These are phyloP conservation scores for Solanum habrochaites DNA, from an alignment of 257 asterid genomes.

Conservation along the genomic window DNA sequence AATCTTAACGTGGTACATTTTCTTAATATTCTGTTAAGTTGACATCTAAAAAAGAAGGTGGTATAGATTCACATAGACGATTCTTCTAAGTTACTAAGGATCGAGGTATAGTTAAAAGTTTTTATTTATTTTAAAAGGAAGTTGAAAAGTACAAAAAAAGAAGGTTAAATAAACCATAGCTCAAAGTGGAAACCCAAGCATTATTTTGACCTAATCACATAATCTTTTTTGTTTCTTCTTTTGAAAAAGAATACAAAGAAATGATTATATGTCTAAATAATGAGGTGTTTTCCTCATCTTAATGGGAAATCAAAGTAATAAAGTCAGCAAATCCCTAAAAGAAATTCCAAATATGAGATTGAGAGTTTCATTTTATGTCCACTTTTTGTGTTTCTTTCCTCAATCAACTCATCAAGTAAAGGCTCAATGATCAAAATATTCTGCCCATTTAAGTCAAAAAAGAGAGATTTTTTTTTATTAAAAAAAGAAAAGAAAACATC, in stretches of 20 bases:
- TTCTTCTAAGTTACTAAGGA: background rate
- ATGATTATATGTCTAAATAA: background rate
- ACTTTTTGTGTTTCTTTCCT: background rate
- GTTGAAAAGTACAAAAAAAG: background rate
- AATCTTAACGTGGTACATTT: background rate
- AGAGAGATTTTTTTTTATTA: background rate
- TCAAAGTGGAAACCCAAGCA: background rate
- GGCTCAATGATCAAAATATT: slow-evolving; percentile 23
- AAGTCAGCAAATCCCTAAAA: background rate
- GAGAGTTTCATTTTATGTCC: background rate
- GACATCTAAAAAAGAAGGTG: background rate
- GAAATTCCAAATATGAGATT: background rate
- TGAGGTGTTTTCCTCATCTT: background rate
- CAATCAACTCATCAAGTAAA: slow-evolving; percentile 7
- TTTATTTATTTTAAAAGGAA: background rate
- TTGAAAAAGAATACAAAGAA: background rate
- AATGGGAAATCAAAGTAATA: background rate
- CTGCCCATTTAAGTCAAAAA: slow-evolving; percentile 35
- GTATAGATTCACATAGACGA: background rate
- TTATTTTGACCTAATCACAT: background rate
- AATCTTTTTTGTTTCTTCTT: background rate
- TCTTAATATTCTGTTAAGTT: background rate
- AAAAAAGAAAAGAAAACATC: slow-evolving; percentile 20
- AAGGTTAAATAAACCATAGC: background rate
- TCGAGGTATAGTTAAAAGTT: background rate